A percentile compares a stretch with the other conserved stretches of the same genome.
Evolutionary conservation across 768 basidiomycete species (phyloP).

Genomic region (Russula brevipes): DNA sequence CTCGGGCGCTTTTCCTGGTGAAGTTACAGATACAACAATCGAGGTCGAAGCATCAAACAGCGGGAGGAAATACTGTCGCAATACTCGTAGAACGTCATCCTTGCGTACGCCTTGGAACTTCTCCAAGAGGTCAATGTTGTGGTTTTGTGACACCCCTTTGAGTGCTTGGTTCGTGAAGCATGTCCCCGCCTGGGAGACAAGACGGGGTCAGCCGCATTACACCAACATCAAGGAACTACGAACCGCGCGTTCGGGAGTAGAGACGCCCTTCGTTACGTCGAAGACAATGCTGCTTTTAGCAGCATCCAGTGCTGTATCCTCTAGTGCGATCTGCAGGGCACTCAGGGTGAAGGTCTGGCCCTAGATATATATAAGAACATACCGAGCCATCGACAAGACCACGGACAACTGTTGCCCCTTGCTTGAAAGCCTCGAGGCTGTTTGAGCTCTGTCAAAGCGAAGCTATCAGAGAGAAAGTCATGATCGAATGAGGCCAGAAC

Average conservation of each 20-base stretch:
- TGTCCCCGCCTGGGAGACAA: slow-evolving; percentile 53
- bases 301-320: slow-evolving; percentile 77
- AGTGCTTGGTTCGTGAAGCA: slow-evolving; percentile 91
- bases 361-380: slow-evolving; percentile 26
- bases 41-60: slow-evolving; percentile 76
- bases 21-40: slow-evolving; percentile 75
- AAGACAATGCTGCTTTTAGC: slow-evolving; percentile 92
- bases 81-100: slow-evolving; percentile 62
- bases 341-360: slow-evolving; percentile 9
- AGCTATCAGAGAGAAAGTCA: not conserved
- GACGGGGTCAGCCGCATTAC: not conserved
- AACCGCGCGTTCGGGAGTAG: slow-evolving; percentile 85
- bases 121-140: slow-evolving; percentile 71
- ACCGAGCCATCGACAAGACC: slow-evolving; percentile 83
- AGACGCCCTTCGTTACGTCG: slow-evolving; percentile 69
- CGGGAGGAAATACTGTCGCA: slow-evolving; percentile 75
- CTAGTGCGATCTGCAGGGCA: slow-evolving; percentile 61
- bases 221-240: slow-evolving; percentile 27
- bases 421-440: slow-evolving; percentile 70
- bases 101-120: slow-evolving; percentile 76
- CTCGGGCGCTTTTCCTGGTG: slow-evolving; percentile 72
- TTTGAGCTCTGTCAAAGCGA: slow-evolving; percentile 60
- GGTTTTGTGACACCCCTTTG: slow-evolving; percentile 71
- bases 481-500: slow-evolving; percentile 26
- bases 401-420: slow-evolving; percentile 70